A percentile compares a stretch with the other conserved stretches of the same genome.
Conservation (phyloP, 1,284 basidiomycete genomes). For the Uromyces viciae-fabae region DNA sequence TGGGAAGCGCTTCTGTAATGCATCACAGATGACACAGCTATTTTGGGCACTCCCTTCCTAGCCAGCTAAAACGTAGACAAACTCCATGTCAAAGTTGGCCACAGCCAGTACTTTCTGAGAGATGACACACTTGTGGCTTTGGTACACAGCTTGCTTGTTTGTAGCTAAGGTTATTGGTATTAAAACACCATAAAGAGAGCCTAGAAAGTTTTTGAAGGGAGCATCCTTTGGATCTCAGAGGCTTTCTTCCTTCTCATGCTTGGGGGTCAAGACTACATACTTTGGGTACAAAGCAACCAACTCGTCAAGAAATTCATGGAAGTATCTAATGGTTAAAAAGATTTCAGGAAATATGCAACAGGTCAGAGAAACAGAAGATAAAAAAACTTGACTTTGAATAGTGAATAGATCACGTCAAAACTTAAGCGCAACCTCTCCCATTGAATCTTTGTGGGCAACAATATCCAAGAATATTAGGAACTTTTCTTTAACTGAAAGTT, state of each 20-base stretch:
- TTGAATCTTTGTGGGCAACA: too few relatives aligned
- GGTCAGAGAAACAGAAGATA: background rate
- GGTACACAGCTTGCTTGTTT: too few relatives aligned
- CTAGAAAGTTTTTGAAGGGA: too few relatives aligned
- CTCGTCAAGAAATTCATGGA: background rate
- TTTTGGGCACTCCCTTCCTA: background rate
- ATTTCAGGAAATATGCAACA: background rate
- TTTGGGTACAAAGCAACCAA: background rate
- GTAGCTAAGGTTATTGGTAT: too few relatives aligned
- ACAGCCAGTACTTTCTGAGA: background rate
- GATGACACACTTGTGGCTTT: background rate
- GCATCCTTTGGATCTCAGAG: too few relatives aligned
- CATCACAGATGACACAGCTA: background rate
- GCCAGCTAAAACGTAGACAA: background rate
- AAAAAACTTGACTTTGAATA: too few relatives aligned
- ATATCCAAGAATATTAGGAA: too few relatives aligned
- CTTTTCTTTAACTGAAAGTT: background rate
- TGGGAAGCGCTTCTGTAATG: background rate
- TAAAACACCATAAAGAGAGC: too few relatives aligned
- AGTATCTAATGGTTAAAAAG: background rate
- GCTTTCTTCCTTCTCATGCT: too few relatives aligned
- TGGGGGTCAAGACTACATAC: too few relatives aligned
- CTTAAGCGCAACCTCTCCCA: background rate
- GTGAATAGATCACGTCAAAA: background rate
- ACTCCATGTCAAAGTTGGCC: background rate